Conservation (phyloP, 306 rosid species). For the Ammopiptanthus mongolicus region DNA sequence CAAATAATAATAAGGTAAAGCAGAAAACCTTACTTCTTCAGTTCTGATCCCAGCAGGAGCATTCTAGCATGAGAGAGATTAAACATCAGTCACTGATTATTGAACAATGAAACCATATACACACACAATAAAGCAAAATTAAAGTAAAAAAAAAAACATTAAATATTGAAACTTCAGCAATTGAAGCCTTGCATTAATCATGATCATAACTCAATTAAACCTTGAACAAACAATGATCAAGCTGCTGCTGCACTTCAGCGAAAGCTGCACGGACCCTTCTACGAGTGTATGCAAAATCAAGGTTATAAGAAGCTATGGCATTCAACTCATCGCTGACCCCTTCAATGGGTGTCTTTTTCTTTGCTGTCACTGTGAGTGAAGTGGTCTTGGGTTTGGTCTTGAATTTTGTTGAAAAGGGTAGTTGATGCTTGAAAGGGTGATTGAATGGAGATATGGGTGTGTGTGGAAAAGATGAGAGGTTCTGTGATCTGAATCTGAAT, state of each 20-base stretch:
- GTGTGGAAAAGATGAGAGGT: slow-evolving; percentile 14
- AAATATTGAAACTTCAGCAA: not conserved
- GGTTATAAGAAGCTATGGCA: slow-evolving; percentile 49
- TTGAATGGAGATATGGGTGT: slow-evolving; percentile 17
- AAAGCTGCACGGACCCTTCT: slow-evolving; percentile 65
- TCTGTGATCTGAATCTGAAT: slow-evolving; percentile 30
- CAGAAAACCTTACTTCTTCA: slow-evolving; percentile 65
- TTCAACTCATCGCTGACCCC: slow-evolving; percentile 51
- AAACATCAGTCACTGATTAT: slow-evolving; percentile 14
- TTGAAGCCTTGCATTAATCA: not conserved
- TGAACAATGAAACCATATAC: not conserved
- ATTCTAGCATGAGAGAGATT: slow-evolving; percentile 30
- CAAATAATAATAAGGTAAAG: not conserved
- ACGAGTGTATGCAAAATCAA: slow-evolving; percentile 58
- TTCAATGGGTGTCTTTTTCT: slow-evolving; percentile 38
- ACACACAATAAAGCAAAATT: not conserved
- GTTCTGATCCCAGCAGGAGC: slow-evolving; percentile 83
- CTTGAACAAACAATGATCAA: slow-evolving; percentile 77
- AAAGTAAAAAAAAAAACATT: not conserved
- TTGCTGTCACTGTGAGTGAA: slow-evolving; percentile 28
- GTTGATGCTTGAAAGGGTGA: slow-evolving; percentile 1
- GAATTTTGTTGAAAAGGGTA: slow-evolving; percentile 10
- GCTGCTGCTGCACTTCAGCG: slow-evolving; percentile 38
- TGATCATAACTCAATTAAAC: slow-evolving; percentile 25
- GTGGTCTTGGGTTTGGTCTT: not conserved